Evolutionary conservation across 1,139 yeast species (phyloP), one percentile per base, ranked within the genome.

Genomic region (Geotrichum klebahnii): DNA sequence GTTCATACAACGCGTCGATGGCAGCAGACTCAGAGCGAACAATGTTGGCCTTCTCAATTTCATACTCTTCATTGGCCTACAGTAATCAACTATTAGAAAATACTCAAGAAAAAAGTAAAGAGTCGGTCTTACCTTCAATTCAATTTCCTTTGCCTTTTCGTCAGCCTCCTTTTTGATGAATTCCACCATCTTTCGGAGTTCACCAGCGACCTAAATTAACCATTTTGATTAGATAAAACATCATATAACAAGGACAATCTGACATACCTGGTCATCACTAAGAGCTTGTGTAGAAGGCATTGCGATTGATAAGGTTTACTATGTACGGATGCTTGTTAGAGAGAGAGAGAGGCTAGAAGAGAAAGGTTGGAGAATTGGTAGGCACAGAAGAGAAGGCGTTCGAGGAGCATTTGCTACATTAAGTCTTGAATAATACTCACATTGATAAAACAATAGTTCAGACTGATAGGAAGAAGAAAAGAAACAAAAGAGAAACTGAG

Each of bases 91-190:
- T 36, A 20, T 17, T 19, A 36, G 22, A 23, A 19, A 22, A 28
- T 9, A n/a, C 16, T 24, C 29, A 23, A 28, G 17, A 23, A 9
- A 5, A 17, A 17, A 10, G 20, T 8, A 22, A 9, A 12, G 9
- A 29, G 17, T 10, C 6, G 23, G 3, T 2, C 67, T 23, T 51
- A 69, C 73, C 76, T 92, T 94, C 65, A 92, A 77, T 68, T 78
- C 84, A 65, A 94, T 89, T 71, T 94, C 99, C 71, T 86, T 87
- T 58, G 98, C 96, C 76, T 94, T 94, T 71, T 94, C 99, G 64
- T 90, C 95, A 34, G 98, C 98, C 75, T 94, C 99, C 80, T 90
- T 92, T 75, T 84, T 87, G 78, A 94, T 94, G 82, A 94, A 94
- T 68, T 95, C 94, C 69, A 90, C 96, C 97, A 94, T 92, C 77